Conservation (phyloP, 2,329 filamentous ascomycete species). For the Xylaria sp. region DNA sequence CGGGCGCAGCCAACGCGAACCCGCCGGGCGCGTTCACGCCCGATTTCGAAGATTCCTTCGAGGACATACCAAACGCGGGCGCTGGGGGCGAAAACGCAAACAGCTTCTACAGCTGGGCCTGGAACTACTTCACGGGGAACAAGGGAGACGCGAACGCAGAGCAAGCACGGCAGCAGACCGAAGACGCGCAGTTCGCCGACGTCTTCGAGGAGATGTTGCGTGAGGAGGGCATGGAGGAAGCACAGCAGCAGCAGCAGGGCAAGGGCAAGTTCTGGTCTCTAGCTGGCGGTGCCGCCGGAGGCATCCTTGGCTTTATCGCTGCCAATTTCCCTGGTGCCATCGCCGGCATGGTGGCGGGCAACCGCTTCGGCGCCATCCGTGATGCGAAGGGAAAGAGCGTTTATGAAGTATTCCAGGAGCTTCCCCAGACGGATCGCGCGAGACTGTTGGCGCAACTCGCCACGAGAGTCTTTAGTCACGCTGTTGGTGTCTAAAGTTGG, state of each 20-base stretch:
- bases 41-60: constrained; percentile 60
- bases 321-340: constrained; percentile 90
- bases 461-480: constrained; percentile 85
- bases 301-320: constrained; percentile 92
- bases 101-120: constrained; percentile 79
- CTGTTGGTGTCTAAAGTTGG: constrained; percentile 64
- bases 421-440: constrained; percentile 85
- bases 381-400: constrained; percentile 96
- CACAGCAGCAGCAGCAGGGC: constrained; percentile 65
- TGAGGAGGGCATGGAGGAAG: constrained; percentile 84
- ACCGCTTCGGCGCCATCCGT: constrained; percentile 87
- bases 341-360: constrained; percentile 91
- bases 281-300: constrained; percentile 86
- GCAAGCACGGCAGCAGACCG: constrained; percentile 64
- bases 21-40: constrained; percentile 55
- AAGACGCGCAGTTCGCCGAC: constrained; percentile 86
- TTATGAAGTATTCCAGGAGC: constrained; percentile 87
- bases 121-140: constrained; percentile 66
- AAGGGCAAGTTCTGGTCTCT: constrained; percentile 86
- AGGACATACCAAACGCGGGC: constrained; percentile 55
- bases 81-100: constrained; percentile 47
- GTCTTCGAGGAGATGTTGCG: constrained; percentile 91
- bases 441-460: constrained; percentile 86
- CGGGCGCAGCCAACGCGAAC: constrained; percentile 49
- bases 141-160: constrained; percentile 52